These are phyloP conservation scores for Epithele typhae DNA, from an alignment of 768 basidiomycete genomes.

Conservation along the genomic window DNA sequence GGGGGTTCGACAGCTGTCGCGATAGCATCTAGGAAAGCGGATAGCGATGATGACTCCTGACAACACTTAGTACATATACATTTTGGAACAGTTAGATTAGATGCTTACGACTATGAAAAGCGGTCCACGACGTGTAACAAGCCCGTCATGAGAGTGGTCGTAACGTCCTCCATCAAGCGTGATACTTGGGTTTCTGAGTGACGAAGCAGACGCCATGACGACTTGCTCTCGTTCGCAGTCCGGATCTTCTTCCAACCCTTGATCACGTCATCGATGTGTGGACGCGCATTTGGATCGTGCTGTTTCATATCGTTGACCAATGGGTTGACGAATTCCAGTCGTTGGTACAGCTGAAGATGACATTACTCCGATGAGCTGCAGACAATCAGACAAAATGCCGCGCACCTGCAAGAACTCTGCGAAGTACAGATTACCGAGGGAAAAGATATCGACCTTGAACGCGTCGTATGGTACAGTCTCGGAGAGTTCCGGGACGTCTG, in stretches of 20 bases:
- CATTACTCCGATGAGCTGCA: background rate
- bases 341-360: constrained; percentile 6
- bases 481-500: constrained; percentile 22
- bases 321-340: constrained; percentile 7
- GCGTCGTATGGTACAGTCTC: constrained; percentile 18
- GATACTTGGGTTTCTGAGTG: too few species aligned
- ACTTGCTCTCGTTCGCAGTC: too few species aligned
- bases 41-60: too few species aligned
- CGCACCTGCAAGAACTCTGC: constrained; percentile 16
- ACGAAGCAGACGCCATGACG: too few species aligned
- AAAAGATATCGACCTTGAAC: constrained; percentile 24
- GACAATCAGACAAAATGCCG: background rate
- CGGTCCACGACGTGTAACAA: too few species aligned
- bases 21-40: too few species aligned
- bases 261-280: background rate
- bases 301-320: constrained; percentile 12
- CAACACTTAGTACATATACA: too few species aligned
- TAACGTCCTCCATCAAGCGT: too few species aligned
- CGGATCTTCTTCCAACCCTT: background rate
- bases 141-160: too few species aligned
- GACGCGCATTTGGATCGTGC: constrained; percentile 3
- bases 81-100: too few species aligned
- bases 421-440: constrained; percentile 21
- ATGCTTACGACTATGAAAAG: too few species aligned
- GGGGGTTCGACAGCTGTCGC: too few species aligned